These are phyloP conservation scores for Pontederia crassipes DNA, from an alignment of 176 grass and related monocot genomes.

Conservation along the genomic window DNA sequence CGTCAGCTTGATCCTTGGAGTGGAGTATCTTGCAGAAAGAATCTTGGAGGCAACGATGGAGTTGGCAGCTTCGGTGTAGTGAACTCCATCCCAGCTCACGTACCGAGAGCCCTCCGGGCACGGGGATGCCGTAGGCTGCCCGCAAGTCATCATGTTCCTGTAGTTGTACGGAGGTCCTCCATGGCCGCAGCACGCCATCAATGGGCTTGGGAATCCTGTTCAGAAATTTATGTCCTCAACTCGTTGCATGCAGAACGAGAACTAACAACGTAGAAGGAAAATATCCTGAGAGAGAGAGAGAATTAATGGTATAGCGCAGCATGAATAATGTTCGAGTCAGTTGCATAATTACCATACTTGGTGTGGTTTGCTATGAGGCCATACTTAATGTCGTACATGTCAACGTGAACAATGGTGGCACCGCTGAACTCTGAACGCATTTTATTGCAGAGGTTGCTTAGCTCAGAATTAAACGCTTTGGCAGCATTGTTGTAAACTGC, in stretches of 20 bases:
- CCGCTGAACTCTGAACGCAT: slow-evolving; percentile 16
- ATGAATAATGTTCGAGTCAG: too few species aligned
- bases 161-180: slow-evolving; percentile 85
- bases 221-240: too few species aligned
- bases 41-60: slow-evolving; percentile 45
- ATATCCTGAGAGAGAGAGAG: too few species aligned
- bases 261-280: too few species aligned
- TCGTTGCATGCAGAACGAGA: too few species aligned
- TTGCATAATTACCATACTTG: slow-evolving; percentile 19
- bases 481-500: background rate
- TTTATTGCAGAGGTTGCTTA: slow-evolving; percentile 21
- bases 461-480: slow-evolving; percentile 28
- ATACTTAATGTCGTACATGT: slow-evolving; percentile 52
- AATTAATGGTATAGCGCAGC: too few species aligned
- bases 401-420: slow-evolving; percentile 30
- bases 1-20: slow-evolving; percentile 12
- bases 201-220: background rate
- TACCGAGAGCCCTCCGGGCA: slow-evolving; percentile 57
- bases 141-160: slow-evolving; percentile 32
- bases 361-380: slow-evolving; percentile 38
- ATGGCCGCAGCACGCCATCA: slow-evolving; percentile 74
- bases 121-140: slow-evolving; percentile 14
- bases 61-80: slow-evolving; percentile 71
- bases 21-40: slow-evolving; percentile 36
- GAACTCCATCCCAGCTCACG: slow-evolving; percentile 87